Conservation (phyloP, 1,284 basidiomycete species). For the Ustanciosporium gigantosporum region DNA sequence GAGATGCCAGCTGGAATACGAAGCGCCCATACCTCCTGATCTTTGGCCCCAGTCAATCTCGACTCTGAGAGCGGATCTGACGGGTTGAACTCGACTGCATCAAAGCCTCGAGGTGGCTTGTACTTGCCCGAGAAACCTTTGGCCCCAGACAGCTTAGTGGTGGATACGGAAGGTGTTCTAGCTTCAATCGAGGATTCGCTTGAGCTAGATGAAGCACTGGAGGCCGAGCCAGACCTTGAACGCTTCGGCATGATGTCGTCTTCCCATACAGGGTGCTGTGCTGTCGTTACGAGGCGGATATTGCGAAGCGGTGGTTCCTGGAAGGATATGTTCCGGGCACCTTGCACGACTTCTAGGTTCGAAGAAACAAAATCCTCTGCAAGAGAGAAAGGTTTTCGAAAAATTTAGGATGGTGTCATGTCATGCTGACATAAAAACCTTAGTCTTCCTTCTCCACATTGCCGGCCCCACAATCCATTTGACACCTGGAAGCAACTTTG, state of each 20-base stretch:
- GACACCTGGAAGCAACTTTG: too few species aligned
- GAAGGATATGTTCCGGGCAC: too few species aligned
- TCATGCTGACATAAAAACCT: too few species aligned
- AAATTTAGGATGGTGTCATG: too few species aligned
- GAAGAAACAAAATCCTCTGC: too few species aligned
- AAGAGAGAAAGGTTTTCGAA: too few species aligned
- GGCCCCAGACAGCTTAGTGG: slow-evolving; percentile 15
- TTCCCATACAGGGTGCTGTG: too few species aligned
- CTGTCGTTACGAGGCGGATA: too few species aligned
- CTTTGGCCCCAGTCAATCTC: slow-evolving; percentile 10
- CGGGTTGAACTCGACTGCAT: slow-evolving; percentile 13
- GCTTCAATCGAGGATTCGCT: slow-evolving; percentile 25
- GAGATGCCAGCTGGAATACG: slow-evolving; percentile 29
- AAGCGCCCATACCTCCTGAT: slow-evolving; percentile 33
- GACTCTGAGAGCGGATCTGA: slow-evolving; percentile 11
- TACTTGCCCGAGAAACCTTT: slow-evolving; percentile 29
- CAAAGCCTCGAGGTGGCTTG: slow-evolving; percentile 31
- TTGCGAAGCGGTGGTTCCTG: too few species aligned
- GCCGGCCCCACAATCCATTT: too few species aligned
- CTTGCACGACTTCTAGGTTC: too few species aligned
- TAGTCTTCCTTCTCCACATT: too few species aligned
- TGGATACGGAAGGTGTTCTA: slow-evolving; percentile 14
- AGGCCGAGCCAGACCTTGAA: slow-evolving; percentile 26
- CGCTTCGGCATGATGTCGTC: slow-evolving; percentile 24
- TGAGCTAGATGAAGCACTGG: slow-evolving; percentile 28